Evolutionary conservation across 805 yeast species (phyloP).

Genomic region (Candida silvicultrix): DNA sequence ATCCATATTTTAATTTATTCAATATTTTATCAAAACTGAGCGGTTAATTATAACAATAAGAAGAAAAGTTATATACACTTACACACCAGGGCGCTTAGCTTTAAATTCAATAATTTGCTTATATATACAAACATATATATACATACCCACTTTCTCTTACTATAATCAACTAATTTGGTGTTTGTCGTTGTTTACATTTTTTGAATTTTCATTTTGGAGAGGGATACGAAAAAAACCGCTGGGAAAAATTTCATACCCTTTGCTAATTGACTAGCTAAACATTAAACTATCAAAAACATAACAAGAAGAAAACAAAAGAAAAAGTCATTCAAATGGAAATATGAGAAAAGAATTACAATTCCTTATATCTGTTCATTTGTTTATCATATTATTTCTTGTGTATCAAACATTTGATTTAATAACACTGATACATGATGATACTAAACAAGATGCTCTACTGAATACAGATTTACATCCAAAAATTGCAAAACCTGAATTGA

Average conservation of each 20-base stretch:
- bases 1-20: too few relatives aligned
- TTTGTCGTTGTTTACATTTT: not conserved
- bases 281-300: not conserved
- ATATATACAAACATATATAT: too few relatives aligned
- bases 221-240: not conserved
- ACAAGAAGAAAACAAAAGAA: too few relatives aligned
- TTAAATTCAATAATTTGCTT: too few relatives aligned
- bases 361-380: slow-evolving; percentile 52
- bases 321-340: not conserved
- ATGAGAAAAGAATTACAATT: slow-evolving; percentile 66
- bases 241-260: not conserved
- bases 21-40: too few relatives aligned
- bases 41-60: too few relatives aligned
- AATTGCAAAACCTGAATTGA: slow-evolving; percentile 43
- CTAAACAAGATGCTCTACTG: slow-evolving; percentile 55
- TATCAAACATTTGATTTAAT: slow-evolving; percentile 68
- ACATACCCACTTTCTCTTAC: too few relatives aligned
- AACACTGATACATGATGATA: slow-evolving; percentile 67
- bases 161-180: too few relatives aligned
- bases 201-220: not conserved
- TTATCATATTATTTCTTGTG: slow-evolving; percentile 33
- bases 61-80: too few relatives aligned
- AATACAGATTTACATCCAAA: slow-evolving; percentile 57
- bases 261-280: not conserved
- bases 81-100: too few relatives aligned